A percentile compares a stretch with the other conserved stretches of the same genome.
These are phyloP conservation scores for Salvia splendens DNA, from an alignment of 257 asterid species.

Conservation along the genomic window DNA sequence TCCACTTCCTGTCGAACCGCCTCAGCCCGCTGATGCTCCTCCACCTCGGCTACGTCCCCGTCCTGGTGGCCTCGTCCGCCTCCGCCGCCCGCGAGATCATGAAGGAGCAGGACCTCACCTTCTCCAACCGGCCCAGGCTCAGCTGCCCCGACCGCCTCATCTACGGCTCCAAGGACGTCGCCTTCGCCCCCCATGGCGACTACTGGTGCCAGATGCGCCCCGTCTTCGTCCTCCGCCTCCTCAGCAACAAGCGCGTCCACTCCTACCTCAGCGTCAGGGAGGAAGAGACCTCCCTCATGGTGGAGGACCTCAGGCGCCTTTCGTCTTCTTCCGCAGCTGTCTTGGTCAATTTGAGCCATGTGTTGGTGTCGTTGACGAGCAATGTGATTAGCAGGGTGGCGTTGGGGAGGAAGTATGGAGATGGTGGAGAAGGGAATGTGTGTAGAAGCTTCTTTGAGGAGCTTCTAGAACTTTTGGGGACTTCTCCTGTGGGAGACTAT, in stretches of 20 bases:
- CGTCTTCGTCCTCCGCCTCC: conserved; percentile 23
- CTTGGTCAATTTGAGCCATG: conserved; percentile 39
- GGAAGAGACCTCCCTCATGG: conserved; percentile 46
- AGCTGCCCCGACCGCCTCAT: not conserved
- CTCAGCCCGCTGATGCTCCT: not conserved
- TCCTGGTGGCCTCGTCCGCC: no score
- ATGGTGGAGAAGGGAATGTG: not conserved
- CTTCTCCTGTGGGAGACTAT: not conserved
- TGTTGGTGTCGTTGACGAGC: conserved; percentile 29
- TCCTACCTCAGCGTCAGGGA: conserved; percentile 40
- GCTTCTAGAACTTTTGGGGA: not conserved
- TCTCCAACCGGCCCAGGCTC: not conserved
- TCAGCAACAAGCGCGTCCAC: conserved; percentile 47
- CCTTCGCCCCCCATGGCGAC: not conserved
- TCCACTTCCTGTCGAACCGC: not conserved
- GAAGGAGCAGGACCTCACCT: not conserved
- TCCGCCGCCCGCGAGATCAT: no score
- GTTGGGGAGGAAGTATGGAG: conserved; percentile 33
- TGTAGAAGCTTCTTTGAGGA: not conserved
- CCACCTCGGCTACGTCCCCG: no score
- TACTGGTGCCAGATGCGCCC: conserved; percentile 5
- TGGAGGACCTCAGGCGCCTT: conserved; percentile 31
- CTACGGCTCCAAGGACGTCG: not conserved
- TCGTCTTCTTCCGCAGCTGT: not conserved
- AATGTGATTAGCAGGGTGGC: conserved; percentile 47